Evolutionary conservation across 1,284 basidiomycete species (phyloP).

Genomic region (Apiotrichum mycotoxinovorans): DNA sequence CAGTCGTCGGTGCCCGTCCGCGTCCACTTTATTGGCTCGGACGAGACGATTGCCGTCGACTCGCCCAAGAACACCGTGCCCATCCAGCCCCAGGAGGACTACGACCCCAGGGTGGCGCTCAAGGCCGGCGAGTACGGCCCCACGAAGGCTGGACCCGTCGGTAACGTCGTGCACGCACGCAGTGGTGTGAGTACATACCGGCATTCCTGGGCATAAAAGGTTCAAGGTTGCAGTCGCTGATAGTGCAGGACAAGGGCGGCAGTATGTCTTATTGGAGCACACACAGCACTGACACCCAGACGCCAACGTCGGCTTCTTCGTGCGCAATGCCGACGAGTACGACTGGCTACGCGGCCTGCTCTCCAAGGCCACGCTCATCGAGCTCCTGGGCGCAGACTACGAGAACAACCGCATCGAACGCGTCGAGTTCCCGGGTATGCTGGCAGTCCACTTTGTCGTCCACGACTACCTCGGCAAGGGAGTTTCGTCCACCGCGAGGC

Average conservation of each 20-base stretch:
- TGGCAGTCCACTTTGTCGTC: slow-evolving; percentile 35
- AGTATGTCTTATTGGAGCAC: neutral
- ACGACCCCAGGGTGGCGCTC: slow-evolving; percentile 4
- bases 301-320: slow-evolving; percentile 30
- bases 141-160: slow-evolving; percentile 21
- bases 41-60: neutral
- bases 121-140: slow-evolving; percentile 9
- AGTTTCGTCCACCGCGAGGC: slow-evolving; percentile 7
- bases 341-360: slow-evolving; percentile 22
- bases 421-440: slow-evolving; percentile 28
- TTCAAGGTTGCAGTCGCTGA: no score
- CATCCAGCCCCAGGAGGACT: slow-evolving; percentile 5
- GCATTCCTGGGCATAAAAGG: neutral
- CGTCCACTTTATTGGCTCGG: slow-evolving; percentile 9
- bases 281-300: neutral
- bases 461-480: slow-evolving; percentile 38
- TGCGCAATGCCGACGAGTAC: slow-evolving; percentile 24
- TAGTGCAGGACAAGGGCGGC: slow-evolving; percentile 23
- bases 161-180: slow-evolving; percentile 27
- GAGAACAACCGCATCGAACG: slow-evolving; percentile 24
- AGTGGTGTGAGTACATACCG: slow-evolving; percentile 12
- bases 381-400: slow-evolving; percentile 24
- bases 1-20: slow-evolving; percentile 8
- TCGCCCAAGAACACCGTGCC: neutral
- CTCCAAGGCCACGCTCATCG: slow-evolving; percentile 12